These are phyloP conservation scores for Cyanidiococcus yangmingshanensis DNA, from an alignment of 23 red algal genomes.

Conservation along the genomic window DNA sequence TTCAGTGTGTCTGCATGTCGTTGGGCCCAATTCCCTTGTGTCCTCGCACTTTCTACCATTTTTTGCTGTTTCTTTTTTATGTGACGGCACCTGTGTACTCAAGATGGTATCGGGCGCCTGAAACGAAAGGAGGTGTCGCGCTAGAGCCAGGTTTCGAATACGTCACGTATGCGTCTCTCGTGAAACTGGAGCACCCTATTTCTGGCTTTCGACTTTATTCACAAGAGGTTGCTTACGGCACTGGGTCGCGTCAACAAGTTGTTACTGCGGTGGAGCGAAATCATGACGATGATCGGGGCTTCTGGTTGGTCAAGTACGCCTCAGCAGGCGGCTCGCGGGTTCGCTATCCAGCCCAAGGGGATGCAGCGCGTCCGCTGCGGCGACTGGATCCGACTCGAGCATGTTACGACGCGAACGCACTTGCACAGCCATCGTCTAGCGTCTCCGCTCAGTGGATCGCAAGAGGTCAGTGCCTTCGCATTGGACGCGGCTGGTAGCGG, in stretches of 20 bases:
- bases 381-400: conserved; percentile 58
- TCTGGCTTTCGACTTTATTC: conserved; percentile 75
- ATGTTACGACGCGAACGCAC: conserved; percentile 62
- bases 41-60: no score
- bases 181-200: conserved; percentile 81
- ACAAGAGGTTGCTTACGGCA: conserved; percentile 74
- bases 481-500: conserved; percentile 29
- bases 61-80: no score
- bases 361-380: conserved; percentile 47
- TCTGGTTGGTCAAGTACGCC: conserved; percentile 59
- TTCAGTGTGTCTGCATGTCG: no score
- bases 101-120: no score
- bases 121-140: no score
- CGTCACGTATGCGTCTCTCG: conserved; percentile 73
- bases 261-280: conserved; percentile 44
- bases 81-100: no score
- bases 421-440: conserved; percentile 73
- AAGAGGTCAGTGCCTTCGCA: conserved; percentile 70
- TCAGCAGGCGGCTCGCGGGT: conserved; percentile 14
- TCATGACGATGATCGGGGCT: conserved; percentile 47
- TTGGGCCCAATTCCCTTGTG: no score
- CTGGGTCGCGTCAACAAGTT: conserved; percentile 77
- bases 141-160: conserved; percentile 16
- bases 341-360: not conserved
- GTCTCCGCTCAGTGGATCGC: conserved; percentile 48